phyloP scores from a whole-genome alignment of 306 rosid species.

The Cucurbita maxima region DNA sequence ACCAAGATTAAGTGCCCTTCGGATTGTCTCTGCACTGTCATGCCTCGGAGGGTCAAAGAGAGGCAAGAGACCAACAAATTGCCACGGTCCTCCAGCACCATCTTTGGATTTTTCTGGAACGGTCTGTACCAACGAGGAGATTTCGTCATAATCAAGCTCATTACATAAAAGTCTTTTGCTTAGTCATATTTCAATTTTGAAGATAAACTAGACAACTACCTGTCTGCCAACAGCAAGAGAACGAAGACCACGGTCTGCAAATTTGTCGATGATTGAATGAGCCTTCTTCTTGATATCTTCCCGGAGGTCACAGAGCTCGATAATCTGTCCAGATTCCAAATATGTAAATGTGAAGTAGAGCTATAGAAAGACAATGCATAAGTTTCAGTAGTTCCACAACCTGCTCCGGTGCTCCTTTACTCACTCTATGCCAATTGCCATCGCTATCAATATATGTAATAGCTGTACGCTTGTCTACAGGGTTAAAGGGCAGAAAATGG shows the following conservation, averaged over 20 bases:
- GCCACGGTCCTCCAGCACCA: slow-evolving; percentile 65
- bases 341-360: neutral
- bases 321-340: slow-evolving; percentile 32
- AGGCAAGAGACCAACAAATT: slow-evolving; percentile 73
- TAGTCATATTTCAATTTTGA: neutral
- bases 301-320: slow-evolving; percentile 54
- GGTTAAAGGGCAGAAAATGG: slow-evolving; percentile 83
- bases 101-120: slow-evolving; percentile 65
- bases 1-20: slow-evolving; percentile 64
- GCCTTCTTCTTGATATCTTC: slow-evolving; percentile 48
- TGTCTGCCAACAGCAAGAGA: slow-evolving; percentile 62
- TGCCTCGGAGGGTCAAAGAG: slow-evolving; percentile 94
- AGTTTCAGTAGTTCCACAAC: slow-evolving; percentile 11
- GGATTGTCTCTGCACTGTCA: slow-evolving; percentile 87
- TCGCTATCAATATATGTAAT: slow-evolving; percentile 53
- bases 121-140: slow-evolving; percentile 18
- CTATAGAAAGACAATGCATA: neutral
- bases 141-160: slow-evolving; percentile 5
- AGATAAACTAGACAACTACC: slow-evolving; percentile 14
- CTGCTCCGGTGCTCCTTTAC: slow-evolving; percentile 98
- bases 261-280: slow-evolving; percentile 60
- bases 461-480: slow-evolving; percentile 90
- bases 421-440: slow-evolving; percentile 68
- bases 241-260: slow-evolving; percentile 87
- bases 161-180: neutral